A percentile compares a stretch with the other conserved stretches of the same genome.
Conservation (phyloP, 2,329 filamentous ascomycete species). For the Metarhizium rileyi region DNA sequence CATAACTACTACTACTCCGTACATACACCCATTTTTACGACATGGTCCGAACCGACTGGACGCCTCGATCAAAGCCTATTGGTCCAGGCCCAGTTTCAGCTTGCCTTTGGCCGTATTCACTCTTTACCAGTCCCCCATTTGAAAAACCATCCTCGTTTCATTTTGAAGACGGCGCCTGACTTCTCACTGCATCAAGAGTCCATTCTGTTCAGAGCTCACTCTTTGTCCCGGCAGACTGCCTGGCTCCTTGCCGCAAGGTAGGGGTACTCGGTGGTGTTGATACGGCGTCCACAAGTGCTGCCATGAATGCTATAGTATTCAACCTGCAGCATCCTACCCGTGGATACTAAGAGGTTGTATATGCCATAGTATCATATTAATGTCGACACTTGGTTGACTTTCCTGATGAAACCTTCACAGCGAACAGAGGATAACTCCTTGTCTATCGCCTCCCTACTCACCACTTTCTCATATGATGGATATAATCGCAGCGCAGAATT, state of each 20-base stretch:
- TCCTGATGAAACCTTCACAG: neutral
- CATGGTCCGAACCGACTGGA: neutral
- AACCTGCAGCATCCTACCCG: neutral
- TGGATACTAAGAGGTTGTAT: neutral
- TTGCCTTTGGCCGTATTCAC: no score
- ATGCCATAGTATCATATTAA: neutral
- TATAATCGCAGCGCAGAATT: slow-evolving; percentile 23
- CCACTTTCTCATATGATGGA: slow-evolving; percentile 19
- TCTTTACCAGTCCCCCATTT: no score
- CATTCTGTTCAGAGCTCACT: neutral
- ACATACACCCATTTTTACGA: no score
- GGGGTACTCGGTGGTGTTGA: neutral
- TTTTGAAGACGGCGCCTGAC: neutral
- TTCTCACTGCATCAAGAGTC: neutral
- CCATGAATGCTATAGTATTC: neutral
- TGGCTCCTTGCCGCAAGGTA: neutral
- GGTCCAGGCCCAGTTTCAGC: no score
- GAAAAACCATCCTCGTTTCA: no score
- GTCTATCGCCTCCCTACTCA: no score
- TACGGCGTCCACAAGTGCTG: neutral
- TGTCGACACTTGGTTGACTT: neutral
- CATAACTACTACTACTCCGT: no score
- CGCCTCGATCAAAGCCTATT: neutral
- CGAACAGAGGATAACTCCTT: neutral
- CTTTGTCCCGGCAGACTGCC: neutral